Evolutionary conservation across 805 yeast species (phyloP), one percentile per base, ranked within the genome.

Genomic region (Kuraishia piskuri): DNA sequence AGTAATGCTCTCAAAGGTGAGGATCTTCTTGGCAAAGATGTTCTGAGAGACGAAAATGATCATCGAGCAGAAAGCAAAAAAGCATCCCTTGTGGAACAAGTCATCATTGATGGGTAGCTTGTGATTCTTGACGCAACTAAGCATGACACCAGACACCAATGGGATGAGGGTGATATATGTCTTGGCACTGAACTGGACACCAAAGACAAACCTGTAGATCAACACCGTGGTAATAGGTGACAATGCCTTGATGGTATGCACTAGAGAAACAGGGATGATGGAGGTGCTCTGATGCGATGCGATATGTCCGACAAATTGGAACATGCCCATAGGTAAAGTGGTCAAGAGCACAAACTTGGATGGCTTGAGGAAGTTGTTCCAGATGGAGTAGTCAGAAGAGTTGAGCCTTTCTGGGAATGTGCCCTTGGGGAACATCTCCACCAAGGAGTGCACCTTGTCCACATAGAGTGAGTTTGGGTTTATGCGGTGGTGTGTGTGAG

Each of bases 271-370:
- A 0, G 97, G 97, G 51, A 94, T 88, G 56, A 88, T 68, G 1
- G 91, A 79, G 2, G 97, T 90, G n/a, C 98, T 92, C 64, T 88
- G 87, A 66, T 91, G 97, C 7, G 95, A 82, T 14, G 95, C 81
- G 57, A 91, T 82, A 68, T 92, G 98, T 21, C 98, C 99, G 21
- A 85, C 73, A 59, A 92, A 88, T 72, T 92, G 98, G 71, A 92
- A 94, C 56, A 84, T 73, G 7, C 97, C 98, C 96, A 92, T 90
- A 20, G 98, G 98, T 22, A 89, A 79, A 0, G 96, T 89, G 14
- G 90, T 84, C 50, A 72, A 63, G 17, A 88, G 59, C 36, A 85
- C 72, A 51, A 74, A 63, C 50, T 65, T 58, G 2, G 82, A 73
- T 22, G 95, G 94, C 22, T 68, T 70, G 17, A 85, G 59, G 58